A percentile compares a stretch with the other conserved stretches of the same genome.
Conservation (phyloP, 495 filamentous ascomycete genomes). For the Xylaria grammica region DNA sequence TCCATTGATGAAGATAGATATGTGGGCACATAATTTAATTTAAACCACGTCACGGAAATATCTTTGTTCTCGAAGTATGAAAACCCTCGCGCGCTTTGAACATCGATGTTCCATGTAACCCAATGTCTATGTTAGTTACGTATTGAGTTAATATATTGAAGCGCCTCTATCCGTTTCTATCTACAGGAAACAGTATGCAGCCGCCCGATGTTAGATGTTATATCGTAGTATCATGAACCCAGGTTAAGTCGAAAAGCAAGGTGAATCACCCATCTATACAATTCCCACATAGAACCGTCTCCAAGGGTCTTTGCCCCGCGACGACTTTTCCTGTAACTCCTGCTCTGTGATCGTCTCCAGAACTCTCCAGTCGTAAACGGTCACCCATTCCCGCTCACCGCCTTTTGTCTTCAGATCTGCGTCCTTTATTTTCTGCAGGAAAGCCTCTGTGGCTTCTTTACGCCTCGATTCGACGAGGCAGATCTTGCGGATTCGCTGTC, state of each 20-base stretch:
- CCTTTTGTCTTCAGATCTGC: slow-evolving; percentile 39
- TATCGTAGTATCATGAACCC: slow-evolving; percentile 22
- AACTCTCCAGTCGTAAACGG: slow-evolving; percentile 57
- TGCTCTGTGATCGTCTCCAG: slow-evolving; percentile 48
- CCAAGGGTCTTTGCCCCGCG: slow-evolving; percentile 28
- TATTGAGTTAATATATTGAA: too few relatives aligned
- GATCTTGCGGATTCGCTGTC: slow-evolving; percentile 40
- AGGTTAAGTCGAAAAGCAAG: slow-evolving; percentile 8
- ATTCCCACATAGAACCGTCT: slow-evolving; percentile 35
- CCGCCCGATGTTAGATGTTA: neutral
- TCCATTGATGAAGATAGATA: too few relatives aligned
- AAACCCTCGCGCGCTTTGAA: too few relatives aligned
- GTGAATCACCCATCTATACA: slow-evolving; percentile 22
- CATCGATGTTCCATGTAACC: too few relatives aligned
- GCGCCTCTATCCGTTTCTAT: neutral
- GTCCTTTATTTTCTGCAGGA: slow-evolving; percentile 43
- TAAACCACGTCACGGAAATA: too few relatives aligned
- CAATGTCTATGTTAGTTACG: too few relatives aligned
- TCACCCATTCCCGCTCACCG: slow-evolving; percentile 45
- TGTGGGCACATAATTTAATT: too few relatives aligned
- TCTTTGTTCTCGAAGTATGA: too few relatives aligned
- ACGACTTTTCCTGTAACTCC: slow-evolving; percentile 32
- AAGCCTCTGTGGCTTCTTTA: slow-evolving; percentile 42
- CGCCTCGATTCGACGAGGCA: slow-evolving; percentile 52
- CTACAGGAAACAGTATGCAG: neutral